Conservation (phyloP, 495 filamentous ascomycete species). For the Terfezia claveryi region DNA sequence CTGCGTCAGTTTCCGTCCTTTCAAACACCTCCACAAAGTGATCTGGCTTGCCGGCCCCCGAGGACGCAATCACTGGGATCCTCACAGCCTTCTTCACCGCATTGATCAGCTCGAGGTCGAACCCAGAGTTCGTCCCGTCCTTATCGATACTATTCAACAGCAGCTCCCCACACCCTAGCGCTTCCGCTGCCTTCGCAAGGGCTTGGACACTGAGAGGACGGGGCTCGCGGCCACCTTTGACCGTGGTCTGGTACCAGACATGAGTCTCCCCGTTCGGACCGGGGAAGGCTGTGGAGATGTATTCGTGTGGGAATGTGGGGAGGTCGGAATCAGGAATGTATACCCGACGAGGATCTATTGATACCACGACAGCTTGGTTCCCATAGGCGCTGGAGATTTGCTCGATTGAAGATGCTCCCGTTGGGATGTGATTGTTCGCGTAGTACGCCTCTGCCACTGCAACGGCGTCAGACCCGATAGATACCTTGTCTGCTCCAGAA, state of each 20-base stretch:
- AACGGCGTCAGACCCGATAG: conserved; percentile 89
- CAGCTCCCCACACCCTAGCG: conserved; percentile 89
- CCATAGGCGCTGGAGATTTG: conserved; percentile 84
- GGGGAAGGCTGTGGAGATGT: conserved; percentile 43
- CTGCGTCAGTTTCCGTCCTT: conserved; percentile 71
- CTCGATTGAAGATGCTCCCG: conserved; percentile 76
- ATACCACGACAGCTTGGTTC: conserved; percentile 90
- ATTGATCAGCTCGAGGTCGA: conserved; percentile 77
- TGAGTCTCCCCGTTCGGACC: conserved; percentile 57
- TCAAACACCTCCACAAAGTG: conserved; percentile 86
- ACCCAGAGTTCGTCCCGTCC: conserved; percentile 85
- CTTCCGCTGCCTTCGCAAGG: conserved; percentile 71
- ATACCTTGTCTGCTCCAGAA: conserved; percentile 94
- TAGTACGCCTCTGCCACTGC: conserved; percentile 80
- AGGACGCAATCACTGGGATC: conserved; percentile 90
- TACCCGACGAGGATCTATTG: conserved; percentile 77
- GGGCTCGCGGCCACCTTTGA: conserved; percentile 81
- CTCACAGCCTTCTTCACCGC: conserved; percentile 63
- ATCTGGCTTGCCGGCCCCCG: conserved; percentile 68
- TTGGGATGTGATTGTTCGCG: conserved; percentile 37
- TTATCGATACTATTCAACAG: conserved; percentile 93
- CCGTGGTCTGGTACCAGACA: conserved; percentile 96
- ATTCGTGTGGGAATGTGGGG: conserved; percentile 50
- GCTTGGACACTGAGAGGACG: conserved; percentile 78
- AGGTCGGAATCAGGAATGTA: conserved; percentile 46